A percentile compares a stretch with the other conserved stretches of the same genome.
Evolutionary conservation across 768 basidiomycete species (phyloP).

Genomic region (Podaxis sp.): DNA sequence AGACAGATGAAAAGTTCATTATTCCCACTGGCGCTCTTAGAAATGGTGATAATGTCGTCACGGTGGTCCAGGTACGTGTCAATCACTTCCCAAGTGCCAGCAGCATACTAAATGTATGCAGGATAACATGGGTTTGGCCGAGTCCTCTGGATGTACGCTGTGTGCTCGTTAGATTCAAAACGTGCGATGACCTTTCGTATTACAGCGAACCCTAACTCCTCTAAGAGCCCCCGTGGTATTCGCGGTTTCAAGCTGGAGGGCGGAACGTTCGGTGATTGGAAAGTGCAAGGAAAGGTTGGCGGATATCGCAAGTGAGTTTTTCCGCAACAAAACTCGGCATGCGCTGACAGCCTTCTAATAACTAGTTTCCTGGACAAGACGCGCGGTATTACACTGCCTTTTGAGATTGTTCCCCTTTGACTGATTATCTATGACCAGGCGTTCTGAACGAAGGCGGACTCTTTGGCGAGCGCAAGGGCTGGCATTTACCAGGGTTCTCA

Average conservation of each 20-base stretch:
- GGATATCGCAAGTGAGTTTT: constrained; percentile 57
- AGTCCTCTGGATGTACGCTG: constrained; percentile 45
- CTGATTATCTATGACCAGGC: constrained; percentile 27
- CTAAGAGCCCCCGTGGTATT: constrained; percentile 77
- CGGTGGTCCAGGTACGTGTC: constrained; percentile 64
- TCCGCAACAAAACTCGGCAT: not conserved
- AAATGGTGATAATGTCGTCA: constrained; percentile 71
- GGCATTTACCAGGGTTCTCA: constrained; percentile 75
- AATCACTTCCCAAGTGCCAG: not conserved
- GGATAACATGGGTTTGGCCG: constrained; percentile 82
- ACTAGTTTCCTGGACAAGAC: constrained; percentile 74
- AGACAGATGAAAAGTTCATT: constrained; percentile 64
- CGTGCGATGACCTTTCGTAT: not conserved
- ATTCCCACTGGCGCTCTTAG: constrained; percentile 56
- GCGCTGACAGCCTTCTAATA: not conserved
- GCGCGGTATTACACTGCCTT: constrained; percentile 35
- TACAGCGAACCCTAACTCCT: constrained; percentile 45
- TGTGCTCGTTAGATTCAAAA: not conserved
- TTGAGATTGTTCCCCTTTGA: not conserved
- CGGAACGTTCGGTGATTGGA: constrained; percentile 64
- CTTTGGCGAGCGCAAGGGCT: constrained; percentile 68
- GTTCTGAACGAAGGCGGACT: constrained; percentile 74
- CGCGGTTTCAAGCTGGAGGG: constrained; percentile 71
- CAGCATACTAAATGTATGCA: constrained; percentile 23
- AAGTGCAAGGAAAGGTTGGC: constrained; percentile 76